Evolutionary conservation across 768 basidiomycete species (phyloP).

Genomic region (Cantharellus anzutake): DNA sequence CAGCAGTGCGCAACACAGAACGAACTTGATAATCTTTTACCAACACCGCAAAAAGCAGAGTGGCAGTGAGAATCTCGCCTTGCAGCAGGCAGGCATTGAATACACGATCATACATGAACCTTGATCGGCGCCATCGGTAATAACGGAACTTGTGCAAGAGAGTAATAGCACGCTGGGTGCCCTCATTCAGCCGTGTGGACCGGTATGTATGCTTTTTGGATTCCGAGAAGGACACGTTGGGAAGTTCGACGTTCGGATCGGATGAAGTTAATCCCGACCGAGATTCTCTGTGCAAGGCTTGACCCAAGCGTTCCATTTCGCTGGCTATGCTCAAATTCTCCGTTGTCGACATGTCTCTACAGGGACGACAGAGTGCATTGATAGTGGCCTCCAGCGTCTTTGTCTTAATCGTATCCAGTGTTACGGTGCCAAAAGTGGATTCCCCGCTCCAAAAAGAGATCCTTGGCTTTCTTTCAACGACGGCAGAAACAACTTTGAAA

Average conservation of each 20-base stretch:
- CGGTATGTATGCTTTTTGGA: not conserved
- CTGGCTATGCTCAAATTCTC: not conserved
- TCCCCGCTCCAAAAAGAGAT: no score
- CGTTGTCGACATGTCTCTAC: no score
- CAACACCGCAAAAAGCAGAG: conserved; percentile 44
- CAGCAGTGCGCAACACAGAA: not conserved
- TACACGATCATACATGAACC: conserved; percentile 35
- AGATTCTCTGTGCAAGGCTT: not conserved
- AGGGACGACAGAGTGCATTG: not conserved
- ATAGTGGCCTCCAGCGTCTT: not conserved
- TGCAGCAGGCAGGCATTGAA: conserved; percentile 50
- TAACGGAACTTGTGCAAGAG: conserved; percentile 1
- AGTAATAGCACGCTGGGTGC: not conserved
- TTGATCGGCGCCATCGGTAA: conserved; percentile 8
- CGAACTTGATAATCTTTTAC: conserved; percentile 39
- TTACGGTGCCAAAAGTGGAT: not conserved
- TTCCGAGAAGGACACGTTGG: not conserved
- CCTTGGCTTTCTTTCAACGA: not conserved
- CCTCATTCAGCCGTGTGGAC: not conserved
- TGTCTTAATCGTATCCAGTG: not conserved
- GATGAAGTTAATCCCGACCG: not conserved
- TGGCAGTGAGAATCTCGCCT: conserved; percentile 62
- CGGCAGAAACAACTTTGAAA: not conserved
- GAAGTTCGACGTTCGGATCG: not conserved
- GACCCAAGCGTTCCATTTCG: not conserved